Evolutionary conservation across 1,284 basidiomycete species (phyloP).

Genomic region (Ustilago sp.): DNA sequence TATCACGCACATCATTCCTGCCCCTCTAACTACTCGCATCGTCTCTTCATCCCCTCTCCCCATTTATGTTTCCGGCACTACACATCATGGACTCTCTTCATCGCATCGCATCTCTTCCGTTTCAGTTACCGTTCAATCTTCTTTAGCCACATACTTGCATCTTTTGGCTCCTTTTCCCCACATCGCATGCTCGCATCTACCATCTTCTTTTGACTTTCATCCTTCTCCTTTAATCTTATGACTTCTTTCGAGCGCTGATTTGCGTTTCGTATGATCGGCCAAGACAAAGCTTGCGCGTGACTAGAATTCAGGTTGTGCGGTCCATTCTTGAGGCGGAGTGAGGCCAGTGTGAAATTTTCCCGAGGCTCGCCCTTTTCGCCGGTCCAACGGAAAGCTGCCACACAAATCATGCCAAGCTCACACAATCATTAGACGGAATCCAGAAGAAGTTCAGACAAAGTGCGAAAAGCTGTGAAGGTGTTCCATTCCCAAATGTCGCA

Average conservation of each 20-base stretch:
- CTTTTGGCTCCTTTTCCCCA: slow-evolving; percentile 4
- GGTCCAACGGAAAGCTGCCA: not conserved
- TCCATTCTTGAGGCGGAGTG: not conserved
- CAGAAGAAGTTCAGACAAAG: not conserved
- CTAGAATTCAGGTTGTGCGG: not conserved
- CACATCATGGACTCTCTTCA: slow-evolving; percentile 14
- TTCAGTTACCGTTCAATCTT: slow-evolving; percentile 8
- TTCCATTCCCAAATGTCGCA: not conserved
- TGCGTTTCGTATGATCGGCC: not conserved
- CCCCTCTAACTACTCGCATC: not conserved
- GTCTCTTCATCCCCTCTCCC: not conserved
- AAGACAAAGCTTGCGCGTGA: not conserved
- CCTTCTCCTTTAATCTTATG: not conserved
- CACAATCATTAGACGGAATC: not conserved
- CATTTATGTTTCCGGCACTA: not conserved
- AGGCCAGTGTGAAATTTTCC: no score
- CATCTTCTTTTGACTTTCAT: not conserved
- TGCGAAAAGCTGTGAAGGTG: not conserved
- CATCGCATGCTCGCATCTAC: slow-evolving; percentile 5
- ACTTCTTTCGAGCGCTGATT: slow-evolving; percentile 1
- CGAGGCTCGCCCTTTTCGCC: not conserved
- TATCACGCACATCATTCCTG: not conserved
- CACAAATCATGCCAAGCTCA: not conserved
- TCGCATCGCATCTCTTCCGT: not conserved
- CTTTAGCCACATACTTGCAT: not conserved